phyloP scores from a whole-genome alignment of 148 eudicot species.

The Cornus controversa region DNA sequence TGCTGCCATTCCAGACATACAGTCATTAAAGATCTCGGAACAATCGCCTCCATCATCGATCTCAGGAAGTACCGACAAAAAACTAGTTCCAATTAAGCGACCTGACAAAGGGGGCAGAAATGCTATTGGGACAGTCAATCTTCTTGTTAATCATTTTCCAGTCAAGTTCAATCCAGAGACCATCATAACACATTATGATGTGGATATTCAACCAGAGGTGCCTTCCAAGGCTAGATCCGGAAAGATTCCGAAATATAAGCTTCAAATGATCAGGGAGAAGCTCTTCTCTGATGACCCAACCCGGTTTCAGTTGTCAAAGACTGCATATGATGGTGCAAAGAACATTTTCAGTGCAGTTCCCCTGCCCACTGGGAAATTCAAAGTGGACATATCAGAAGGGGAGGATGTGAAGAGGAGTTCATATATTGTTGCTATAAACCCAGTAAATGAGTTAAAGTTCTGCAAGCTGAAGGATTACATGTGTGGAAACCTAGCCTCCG shows the following conservation, averaged over 20 bases:
- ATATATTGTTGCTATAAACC: constrained; percentile 31
- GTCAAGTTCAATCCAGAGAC: constrained; percentile 35
- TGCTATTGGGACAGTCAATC: constrained; percentile 18
- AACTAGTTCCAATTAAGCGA: constrained; percentile 35
- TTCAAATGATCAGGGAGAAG: constrained; percentile 31
- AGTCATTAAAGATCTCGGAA: constrained; percentile 20
- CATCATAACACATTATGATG: constrained; percentile 48
- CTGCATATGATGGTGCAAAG: constrained; percentile 61
- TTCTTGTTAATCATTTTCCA: constrained; percentile 57
- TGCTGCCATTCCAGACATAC: constrained; percentile 9
- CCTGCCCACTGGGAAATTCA: constrained; percentile 39
- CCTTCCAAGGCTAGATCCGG: constrained; percentile 19
- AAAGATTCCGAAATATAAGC: constrained; percentile 31
- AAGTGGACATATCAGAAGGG: constrained; percentile 36
- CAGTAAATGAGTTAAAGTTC: constrained; percentile 38
- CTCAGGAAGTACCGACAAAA: neutral
- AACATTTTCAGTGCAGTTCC: constrained; percentile 42
- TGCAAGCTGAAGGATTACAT: constrained; percentile 47
- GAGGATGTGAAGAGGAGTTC: constrained; percentile 28
- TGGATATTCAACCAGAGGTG: constrained; percentile 35
- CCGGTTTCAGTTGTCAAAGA: constrained; percentile 32
- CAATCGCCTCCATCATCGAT: constrained; percentile 11
- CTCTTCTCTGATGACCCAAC: constrained; percentile 31
- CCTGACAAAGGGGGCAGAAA: constrained; percentile 49
- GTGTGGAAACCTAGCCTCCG: constrained; percentile 19